Base-by-base conservation (phyloP, 164 flowering plant genomes). In the Aristolochia californica region DNA sequence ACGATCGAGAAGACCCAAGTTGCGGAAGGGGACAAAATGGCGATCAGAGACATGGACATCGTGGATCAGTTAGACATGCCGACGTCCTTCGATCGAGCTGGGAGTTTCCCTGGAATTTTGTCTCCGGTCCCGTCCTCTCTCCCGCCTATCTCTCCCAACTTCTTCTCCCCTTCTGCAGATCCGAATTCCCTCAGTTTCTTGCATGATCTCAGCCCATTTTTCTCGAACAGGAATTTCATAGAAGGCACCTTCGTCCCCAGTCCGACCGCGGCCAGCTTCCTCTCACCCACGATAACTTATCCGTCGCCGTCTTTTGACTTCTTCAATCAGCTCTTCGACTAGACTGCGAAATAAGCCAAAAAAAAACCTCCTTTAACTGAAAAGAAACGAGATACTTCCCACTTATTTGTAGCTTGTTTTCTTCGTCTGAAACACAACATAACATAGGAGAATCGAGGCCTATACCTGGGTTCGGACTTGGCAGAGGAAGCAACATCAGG, bases 51-150 rank as follows among this genome's bases (percentile, higher is more conserved):
- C 21, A 8, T 28, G 28, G 61, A 24, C 15, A 14, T 61, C 40
- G 56, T 62, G 25, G 69, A 63, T 21, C 62, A 60, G 3, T 13
- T 71, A 24, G 64, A 68, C 10, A 56, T 74, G n/a, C 52, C 50
- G 5, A 38, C 52, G 17, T 48, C 62, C 20, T 43, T 62, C 3
- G 74, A 66, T 28, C 58, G 71, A 23, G 62, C 61, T 5, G 59
- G 71, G 15, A 34, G 57, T 1, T 62, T 74, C n/a, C 72, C 83
- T 10, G 91, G 98, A 53, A 85, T 91, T 5, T 61, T 91, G 51
- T 86, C 98, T 16, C 96, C 96, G 62, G 74, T 80, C 8, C 96
- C 98, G 56, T 78, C 72, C 27, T 65, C 77, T 34, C 56, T 84
- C 60, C 83, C 84, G 43, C 72, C 82, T 15, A 74, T 81, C 12